Base-by-base conservation (phyloP, 805 yeast species). In the Candida tallmaniae region DNA sequence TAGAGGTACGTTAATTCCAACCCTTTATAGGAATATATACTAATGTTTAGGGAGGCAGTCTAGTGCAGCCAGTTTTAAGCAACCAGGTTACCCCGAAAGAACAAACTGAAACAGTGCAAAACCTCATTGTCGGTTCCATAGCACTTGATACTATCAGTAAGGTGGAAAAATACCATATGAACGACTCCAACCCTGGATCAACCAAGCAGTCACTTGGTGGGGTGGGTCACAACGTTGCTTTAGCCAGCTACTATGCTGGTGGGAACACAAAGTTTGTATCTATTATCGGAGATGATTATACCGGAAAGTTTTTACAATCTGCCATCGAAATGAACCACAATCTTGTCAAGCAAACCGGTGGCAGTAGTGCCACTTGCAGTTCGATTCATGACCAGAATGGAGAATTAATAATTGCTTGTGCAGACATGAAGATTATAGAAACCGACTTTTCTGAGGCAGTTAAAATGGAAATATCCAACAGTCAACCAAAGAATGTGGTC, bases 371-470 rank as follows among this genome's bases (percentile, higher is more conserved):
- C 0, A 84, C 83, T 47, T 88, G 88, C 48, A 70, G 76, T 5
- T 80, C 94, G 0, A 68, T 78, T 38, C 89, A 86, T 47, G 74
- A 73, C 36, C 42, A 47, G 0, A 50, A 58, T 5, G 96, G 96
- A 1, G 79, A 71, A 3, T 62, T 88, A 30, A 52, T 83, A 3
- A 63, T 84, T 12, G 95, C 95, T 0, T 76, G 86, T 49, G 90
- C 95, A 4, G 95, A 85, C 50, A 87, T 88, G 95, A 64, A 65
- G n/a, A 74, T 81, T 7, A 61, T 80, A 15, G 83, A 83, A 43
- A 38, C 42, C 12, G 58, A 65, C 18, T 62, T 76, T 10, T 32
- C 56, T 0, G 54, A 58, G 0, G 74, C 72, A 39, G 64, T 82
- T 3, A 39, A 47, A 2, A 26, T 54, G 0, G 65, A 73, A 41